Base-by-base conservation (phyloP, 2,329 filamentous ascomycete species). In the Cladosporium sp. region DNA sequence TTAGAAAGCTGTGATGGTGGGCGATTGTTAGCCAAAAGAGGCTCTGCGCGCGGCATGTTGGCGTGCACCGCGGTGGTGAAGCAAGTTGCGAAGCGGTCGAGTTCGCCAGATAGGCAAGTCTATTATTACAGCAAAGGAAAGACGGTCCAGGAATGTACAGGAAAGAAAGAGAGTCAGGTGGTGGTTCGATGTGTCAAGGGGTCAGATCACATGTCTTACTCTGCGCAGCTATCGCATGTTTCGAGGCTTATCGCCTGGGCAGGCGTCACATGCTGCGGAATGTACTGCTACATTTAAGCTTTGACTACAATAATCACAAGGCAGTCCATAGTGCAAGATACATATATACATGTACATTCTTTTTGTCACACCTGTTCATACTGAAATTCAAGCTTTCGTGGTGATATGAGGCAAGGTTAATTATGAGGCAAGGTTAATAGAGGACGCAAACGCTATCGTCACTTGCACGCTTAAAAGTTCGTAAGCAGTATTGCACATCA, bases 1-100 rank as follows among this genome's bases (percentile, higher is more conserved):
- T 85, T 83, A 34, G 84, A 85, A 67, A 79, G 79, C 62, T 86
- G 83, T 28, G 85, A 88, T 53, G 85, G 85, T 25, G 83, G 81
- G 66, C 86, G 83, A 23, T 62, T 62, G 49, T 26, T 30, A 26
- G 60, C 60, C 53, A 62, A 30, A 30, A 65, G 58, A 6, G 63
- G 63, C 30, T 65, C 63, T 54, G 58, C 43, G 62, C 54, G 53
- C 43, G 63, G 63, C 63, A 65, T 65, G 34, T 30, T 63, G 51
- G 30, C 51, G 51, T 30, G 51, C 26, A 7, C 26, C 8, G 6
- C 16, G 13, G 51, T 21, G 26, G 7, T 54, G 28, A 6, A 30
- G 26, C 13, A 13, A n/a, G n/a, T n/a, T n/a, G n/a, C 14, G 28
- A 28, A 30, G 2, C 16, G 13, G 51, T 54, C 26, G 51, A 18